Conservation (phyloP, 345 rosid genomes). For the Chamaenerion angustifolium region DNA sequence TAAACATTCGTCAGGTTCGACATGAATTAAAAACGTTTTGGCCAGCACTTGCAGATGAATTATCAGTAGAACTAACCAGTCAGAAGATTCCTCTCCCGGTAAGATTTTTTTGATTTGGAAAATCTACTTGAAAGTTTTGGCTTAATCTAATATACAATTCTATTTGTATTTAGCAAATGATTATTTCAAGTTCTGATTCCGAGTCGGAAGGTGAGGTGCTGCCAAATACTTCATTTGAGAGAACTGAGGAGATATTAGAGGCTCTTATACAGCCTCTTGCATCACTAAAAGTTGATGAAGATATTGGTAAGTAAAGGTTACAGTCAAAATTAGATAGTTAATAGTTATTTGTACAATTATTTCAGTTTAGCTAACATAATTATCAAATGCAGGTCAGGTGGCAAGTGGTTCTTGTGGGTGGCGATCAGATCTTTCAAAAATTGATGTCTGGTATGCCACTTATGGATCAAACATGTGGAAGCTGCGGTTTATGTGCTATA, state of each 20-base stretch:
- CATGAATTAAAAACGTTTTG: conserved; percentile 43
- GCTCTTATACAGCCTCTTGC: conserved; percentile 38
- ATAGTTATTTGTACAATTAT: too few species aligned
- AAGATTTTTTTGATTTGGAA: conserved; percentile 3
- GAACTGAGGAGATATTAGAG: conserved; percentile 16
- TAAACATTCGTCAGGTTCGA: conserved; percentile 39
- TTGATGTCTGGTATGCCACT: conserved; percentile 71
- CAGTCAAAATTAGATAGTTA: too few species aligned
- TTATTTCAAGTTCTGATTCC: conserved; percentile 42
- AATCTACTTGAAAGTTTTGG: background rate
- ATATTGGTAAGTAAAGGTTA: conserved; percentile 5
- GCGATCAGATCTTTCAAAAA: conserved; percentile 52
- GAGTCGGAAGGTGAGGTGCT: conserved; percentile 33
- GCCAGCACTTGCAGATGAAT: conserved; percentile 57
- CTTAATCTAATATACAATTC: background rate
- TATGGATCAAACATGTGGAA: conserved; percentile 86
- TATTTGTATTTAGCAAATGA: conserved; percentile 20
- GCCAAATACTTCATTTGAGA: conserved; percentile 9
- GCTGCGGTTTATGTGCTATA: conserved; percentile 67
- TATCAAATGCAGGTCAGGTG: conserved; percentile 16
- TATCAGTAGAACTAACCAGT: conserved; percentile 41
- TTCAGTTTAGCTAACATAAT: conserved; percentile 1
- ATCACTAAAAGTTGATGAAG: conserved; percentile 34
- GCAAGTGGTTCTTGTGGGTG: conserved; percentile 19
- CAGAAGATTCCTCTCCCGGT: conserved; percentile 38